Percentiles rank a stretch among this genome's conserved stretches.
Evolutionary conservation across 331 rosid genomes (phyloP).

Genomic region (Telfairia occidentalis): DNA sequence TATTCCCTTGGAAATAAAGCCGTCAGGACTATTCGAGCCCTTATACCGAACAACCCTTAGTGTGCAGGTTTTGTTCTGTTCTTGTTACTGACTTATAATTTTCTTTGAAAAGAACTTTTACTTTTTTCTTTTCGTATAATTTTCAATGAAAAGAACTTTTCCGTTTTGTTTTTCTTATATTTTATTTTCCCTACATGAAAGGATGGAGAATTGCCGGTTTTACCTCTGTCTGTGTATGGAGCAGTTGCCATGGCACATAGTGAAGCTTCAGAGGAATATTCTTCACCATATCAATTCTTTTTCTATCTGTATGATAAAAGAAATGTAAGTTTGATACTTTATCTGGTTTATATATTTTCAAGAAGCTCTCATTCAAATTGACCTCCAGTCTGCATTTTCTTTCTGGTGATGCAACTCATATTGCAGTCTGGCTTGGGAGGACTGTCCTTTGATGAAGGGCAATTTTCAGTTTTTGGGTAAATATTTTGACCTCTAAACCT

Average conservation of each 20-base stretch:
- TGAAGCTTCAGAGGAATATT: constrained; percentile 75
- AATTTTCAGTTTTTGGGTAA: constrained; percentile 90
- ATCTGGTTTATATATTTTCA: neutral
- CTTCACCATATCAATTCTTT: constrained; percentile 83
- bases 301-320: constrained; percentile 84
- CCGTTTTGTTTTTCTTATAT: constrained; percentile 1
- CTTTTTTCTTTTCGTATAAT: too few relatives aligned
- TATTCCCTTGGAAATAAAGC: constrained; percentile 77
- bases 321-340: constrained; percentile 40
- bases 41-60: constrained; percentile 63
- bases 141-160: neutral
- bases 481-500: neutral
- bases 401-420: neutral
- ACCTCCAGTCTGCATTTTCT: neutral
- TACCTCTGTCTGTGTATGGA: constrained; percentile 87
- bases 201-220: constrained; percentile 94
- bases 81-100: neutral
- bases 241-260: constrained; percentile 97
- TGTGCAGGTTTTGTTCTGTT: constrained; percentile 46
- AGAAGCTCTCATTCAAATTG: constrained; percentile 2
- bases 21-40: constrained; percentile 90
- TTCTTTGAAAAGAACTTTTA: neutral
- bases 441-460: constrained; percentile 90
- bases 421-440: constrained; percentile 95
- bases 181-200: constrained; percentile 19